phyloP scores from a whole-genome alignment of 2,329 filamentous ascomycete genomes.

The Endoconidiophora laricicola region DNA sequence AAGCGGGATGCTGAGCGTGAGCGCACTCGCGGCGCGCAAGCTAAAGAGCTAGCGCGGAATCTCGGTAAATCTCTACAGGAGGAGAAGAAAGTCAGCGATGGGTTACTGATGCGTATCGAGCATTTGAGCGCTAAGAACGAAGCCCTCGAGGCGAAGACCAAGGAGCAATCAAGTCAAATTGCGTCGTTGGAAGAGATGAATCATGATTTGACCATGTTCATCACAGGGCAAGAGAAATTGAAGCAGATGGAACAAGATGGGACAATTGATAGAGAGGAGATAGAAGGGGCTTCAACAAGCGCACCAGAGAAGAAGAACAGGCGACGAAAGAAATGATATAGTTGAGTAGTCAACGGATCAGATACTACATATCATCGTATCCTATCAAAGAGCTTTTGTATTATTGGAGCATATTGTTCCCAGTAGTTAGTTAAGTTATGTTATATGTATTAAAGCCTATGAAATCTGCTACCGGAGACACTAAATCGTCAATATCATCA shows the following conservation, averaged over 20 bases:
- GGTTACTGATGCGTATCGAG: conserved; percentile 66
- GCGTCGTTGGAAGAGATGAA: conserved; percentile 72
- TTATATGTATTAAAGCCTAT: too few relatives aligned
- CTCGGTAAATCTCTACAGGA: conserved; percentile 65
- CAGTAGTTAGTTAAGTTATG: too few relatives aligned
- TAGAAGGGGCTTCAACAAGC: conserved; percentile 55
- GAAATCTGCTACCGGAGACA: too few relatives aligned
- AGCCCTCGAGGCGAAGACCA: conserved; percentile 38
- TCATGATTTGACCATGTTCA: conserved; percentile 72
- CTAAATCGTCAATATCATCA: too few relatives aligned
- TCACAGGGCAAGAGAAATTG: conserved; percentile 67
- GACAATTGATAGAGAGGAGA: conserved; percentile 46
- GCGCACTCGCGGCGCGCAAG: conserved; percentile 50
- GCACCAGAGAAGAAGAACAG: conserved; percentile 43
- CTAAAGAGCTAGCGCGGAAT: conserved; percentile 57
- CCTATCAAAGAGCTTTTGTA: background rate
- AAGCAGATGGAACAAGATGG: conserved; percentile 49
- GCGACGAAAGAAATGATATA: conserved; percentile 27
- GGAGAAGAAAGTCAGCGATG: conserved; percentile 71
- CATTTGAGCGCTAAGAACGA: conserved; percentile 50
- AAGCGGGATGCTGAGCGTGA: conserved; percentile 33
- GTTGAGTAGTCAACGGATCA: background rate
- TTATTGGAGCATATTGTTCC: too few relatives aligned
- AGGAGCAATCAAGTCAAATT: conserved; percentile 43
- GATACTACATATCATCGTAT: background rate